Evolutionary conservation across 2,329 filamentous ascomycete genomes (phyloP).

Genomic region (Coleophoma eucalyptorum): DNA sequence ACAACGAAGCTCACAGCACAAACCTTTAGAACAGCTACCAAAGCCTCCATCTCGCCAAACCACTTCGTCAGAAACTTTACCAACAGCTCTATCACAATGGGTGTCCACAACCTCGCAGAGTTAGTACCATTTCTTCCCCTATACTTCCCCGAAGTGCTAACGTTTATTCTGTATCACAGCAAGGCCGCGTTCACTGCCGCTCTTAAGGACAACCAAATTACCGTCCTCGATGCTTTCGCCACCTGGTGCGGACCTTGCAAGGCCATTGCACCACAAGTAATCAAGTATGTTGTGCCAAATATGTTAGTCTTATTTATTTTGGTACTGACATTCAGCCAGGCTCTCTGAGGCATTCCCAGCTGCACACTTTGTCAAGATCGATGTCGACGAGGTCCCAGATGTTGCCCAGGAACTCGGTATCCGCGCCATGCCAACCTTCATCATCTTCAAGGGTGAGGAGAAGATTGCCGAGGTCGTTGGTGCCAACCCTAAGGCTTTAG

Average conservation of each 20-base stretch:
- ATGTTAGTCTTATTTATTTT: slow-evolving; percentile 20
- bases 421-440: slow-evolving; percentile 90
- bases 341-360: slow-evolving; percentile 55
- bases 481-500: slow-evolving; percentile 70
- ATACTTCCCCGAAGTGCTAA: slow-evolving; percentile 14
- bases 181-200: slow-evolving; percentile 55
- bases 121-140: slow-evolving; percentile 18
- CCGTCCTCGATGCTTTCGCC: slow-evolving; percentile 85
- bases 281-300: slow-evolving; percentile 45
- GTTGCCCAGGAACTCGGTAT: slow-evolving; percentile 75
- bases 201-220: slow-evolving; percentile 51
- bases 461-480: slow-evolving; percentile 73
- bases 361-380: slow-evolving; percentile 81
- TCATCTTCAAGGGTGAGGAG: slow-evolving; percentile 76
- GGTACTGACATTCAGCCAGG: slow-evolving; percentile 32
- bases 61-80: slow-evolving; percentile 23
- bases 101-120: slow-evolving; percentile 40
- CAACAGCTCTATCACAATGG: slow-evolving; percentile 36
- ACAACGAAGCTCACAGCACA: slow-evolving; percentile 8
- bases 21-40: slow-evolving; percentile 4
- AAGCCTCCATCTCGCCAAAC: not conserved
- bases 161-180: slow-evolving; percentile 32
- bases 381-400: slow-evolving; percentile 78
- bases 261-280: slow-evolving; percentile 74
- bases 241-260: slow-evolving; percentile 96